Percentiles rank a stretch among this genome's conserved stretches.
Evolutionary conservation across 495 filamentous ascomycete genomes (phyloP).

Genomic region (Neurospora sp.): DNA sequence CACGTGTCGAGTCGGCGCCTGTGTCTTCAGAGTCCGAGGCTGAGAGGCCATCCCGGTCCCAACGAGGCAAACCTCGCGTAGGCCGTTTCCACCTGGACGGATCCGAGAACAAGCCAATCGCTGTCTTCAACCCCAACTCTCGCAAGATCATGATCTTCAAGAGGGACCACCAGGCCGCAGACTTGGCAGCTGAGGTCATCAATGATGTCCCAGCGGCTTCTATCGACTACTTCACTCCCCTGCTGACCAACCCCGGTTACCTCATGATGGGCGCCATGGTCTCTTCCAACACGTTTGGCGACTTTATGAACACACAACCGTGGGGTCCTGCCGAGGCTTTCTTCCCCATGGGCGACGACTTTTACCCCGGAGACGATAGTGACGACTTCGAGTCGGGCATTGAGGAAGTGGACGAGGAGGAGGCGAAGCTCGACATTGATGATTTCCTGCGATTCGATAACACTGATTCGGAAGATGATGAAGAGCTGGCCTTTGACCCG

Average conservation of each 20-base stretch:
- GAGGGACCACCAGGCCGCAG: conserved; percentile 37
- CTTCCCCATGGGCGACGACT: conserved; percentile 55
- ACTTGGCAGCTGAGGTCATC: conserved; percentile 28
- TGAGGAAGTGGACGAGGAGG: conserved; percentile 53
- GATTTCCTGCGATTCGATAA: conserved; percentile 62
- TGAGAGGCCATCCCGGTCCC: conserved; percentile 24
- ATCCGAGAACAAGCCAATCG: conserved; percentile 58
- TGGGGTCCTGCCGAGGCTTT: conserved; percentile 70
- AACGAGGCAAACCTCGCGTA: conserved; percentile 35
- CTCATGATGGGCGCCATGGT: conserved; percentile 67
- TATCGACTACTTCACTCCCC: conserved; percentile 23
- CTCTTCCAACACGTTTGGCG: conserved; percentile 40
- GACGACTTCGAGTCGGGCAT: conserved; percentile 30
- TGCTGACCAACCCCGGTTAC: conserved; percentile 58
- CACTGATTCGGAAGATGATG: conserved; percentile 45
- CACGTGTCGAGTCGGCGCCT: conserved; percentile 26
- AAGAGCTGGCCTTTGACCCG: conserved; percentile 24
- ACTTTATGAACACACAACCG: conserved; percentile 52
- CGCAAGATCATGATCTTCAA: conserved; percentile 61
- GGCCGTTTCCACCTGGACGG: conserved; percentile 46
- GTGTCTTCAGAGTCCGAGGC: conserved; percentile 37
- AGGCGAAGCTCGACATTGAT: conserved; percentile 52
- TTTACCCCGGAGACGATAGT: conserved; percentile 20
- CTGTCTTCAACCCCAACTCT: conserved; percentile 57
- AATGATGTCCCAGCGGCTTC: conserved; percentile 25